Evolutionary conservation across 257 asterid species (phyloP), one percentile per base, ranked within the genome.

Genomic region (Thymus quinquecostatus): DNA sequence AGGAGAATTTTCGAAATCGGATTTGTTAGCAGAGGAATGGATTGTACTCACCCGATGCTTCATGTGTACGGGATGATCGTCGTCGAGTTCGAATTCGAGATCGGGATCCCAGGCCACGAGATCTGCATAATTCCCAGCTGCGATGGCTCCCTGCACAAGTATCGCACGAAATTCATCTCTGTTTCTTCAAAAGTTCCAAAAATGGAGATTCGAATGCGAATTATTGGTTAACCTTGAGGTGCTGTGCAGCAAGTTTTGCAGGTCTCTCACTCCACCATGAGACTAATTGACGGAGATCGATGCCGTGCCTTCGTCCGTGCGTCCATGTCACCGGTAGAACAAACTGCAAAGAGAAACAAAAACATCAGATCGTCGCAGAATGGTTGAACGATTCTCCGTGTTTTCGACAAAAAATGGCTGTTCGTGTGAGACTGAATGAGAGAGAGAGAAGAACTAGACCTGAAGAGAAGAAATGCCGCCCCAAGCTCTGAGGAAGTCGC

Each of bases 231-330:
- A 94, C 99, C 89, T 95, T 95, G 9, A 77, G 80, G 63, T 79
- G 76, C 68, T 85, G 91, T 33, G 93, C 90, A 60, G 99, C 95
- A 65, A 92, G 96, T 74, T 92, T 89, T 8, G 99, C 99, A 1
- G 99, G 99, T 81, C 76, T 89, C 85, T 92, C 99, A 54, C 97
- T 88, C 99, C 99, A 95, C 99, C 89, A 85, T 6, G 96, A 86
- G 71, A 86, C 97, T 72, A 95, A 72, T 48, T 92, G 92, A 74
- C 76, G 82, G 62, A 88, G 82, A 41, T 86, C 84, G 60, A 95
- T 78, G 45, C 92, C 90, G 48, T 87, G 73, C 68, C 79, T 84
- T 10, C 78, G 91, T 60, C 99, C 99, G 70, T 82, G 78, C 7
- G 98, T 71, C 99, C 99, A 95, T 13, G 96, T 89, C 64, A 82